Percentiles rank a stretch among this genome's conserved stretches.
These are phyloP conservation scores for Fusarium camptoceras DNA, from an alignment of 2,329 filamentous ascomycete genomes.

Conservation along the genomic window DNA sequence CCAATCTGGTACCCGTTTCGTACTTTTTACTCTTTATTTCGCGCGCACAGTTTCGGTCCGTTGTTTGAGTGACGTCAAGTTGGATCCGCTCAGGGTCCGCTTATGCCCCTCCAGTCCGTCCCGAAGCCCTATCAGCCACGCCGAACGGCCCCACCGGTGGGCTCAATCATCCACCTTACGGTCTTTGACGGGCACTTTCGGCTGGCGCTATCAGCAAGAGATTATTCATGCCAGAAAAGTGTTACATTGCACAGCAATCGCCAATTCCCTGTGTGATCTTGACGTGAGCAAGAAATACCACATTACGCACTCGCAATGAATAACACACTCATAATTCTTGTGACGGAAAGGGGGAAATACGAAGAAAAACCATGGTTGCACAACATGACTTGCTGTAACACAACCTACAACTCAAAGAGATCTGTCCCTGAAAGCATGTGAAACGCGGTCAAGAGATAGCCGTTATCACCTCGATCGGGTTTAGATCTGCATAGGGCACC, in stretches of 20 bases:
- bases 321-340: not conserved
- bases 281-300: not conserved
- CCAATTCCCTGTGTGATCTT: constrained; percentile 17
- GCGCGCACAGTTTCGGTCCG: constrained; percentile 38
- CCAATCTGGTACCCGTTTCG: constrained; percentile 23
- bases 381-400: constrained; percentile 2
- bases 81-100: constrained; percentile 34
- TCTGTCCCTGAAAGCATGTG: constrained; percentile 40
- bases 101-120: constrained; percentile 29
- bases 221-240: constrained; percentile 26
- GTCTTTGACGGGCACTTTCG: constrained; percentile 24
- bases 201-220: constrained; percentile 32
- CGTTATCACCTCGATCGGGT: constrained; percentile 22
- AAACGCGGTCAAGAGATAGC: constrained; percentile 34
- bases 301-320: not conserved
- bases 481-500: constrained; percentile 22
- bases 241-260: constrained; percentile 18
- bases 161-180: constrained; percentile 8
- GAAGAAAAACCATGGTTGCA: constrained; percentile 1
- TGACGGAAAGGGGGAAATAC: not conserved
- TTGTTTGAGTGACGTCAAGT: constrained; percentile 49
- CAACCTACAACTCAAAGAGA: constrained; percentile 16
- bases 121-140: constrained; percentile 48
- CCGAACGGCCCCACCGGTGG: constrained; percentile 42
- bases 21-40: constrained; percentile 4